Conservation (phyloP, 768 basidiomycete genomes). For the Stropharia rugosoannulata region DNA sequence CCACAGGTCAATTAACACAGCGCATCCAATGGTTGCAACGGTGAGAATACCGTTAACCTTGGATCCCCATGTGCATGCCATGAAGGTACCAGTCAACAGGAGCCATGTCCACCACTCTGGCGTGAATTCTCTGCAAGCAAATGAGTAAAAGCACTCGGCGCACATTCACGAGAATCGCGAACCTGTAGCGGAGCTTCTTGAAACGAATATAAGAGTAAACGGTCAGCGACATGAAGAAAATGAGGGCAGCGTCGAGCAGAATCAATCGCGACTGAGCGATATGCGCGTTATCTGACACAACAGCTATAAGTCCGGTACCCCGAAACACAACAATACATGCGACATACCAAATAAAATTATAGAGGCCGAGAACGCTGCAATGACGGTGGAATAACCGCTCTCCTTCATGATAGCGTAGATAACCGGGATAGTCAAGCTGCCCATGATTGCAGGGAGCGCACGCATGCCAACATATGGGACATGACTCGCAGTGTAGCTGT, state of each 20-base stretch:
- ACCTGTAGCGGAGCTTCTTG: constrained; percentile 91
- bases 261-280: constrained; percentile 96
- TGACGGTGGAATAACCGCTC: constrained; percentile 89
- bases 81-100: constrained; percentile 82
- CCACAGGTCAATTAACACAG: constrained; percentile 94
- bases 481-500: constrained; percentile 81
- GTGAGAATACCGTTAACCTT: constrained; percentile 97
- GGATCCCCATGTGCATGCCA: constrained; percentile 95
- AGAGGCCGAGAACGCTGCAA: constrained; percentile 86
- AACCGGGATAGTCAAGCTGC: constrained; percentile 86
- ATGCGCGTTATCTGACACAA: constrained; percentile 86
- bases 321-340: neutral
- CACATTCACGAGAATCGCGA: constrained; percentile 16
- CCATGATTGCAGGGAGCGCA: constrained; percentile 87
- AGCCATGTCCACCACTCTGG: constrained; percentile 96
- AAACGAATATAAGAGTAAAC: constrained; percentile 93
- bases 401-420: constrained; percentile 98
- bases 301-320: neutral
- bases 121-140: constrained; percentile 69
- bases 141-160: constrained; percentile 7
- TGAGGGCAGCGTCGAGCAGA: constrained; percentile 88
- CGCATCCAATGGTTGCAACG: constrained; percentile 84
- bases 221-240: constrained; percentile 95
- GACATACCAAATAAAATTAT: constrained; percentile 85
- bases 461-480: constrained; percentile 96